These are phyloP conservation scores for Xylaria multiplex DNA, from an alignment of 2,329 filamentous ascomycete genomes.

Conservation along the genomic window DNA sequence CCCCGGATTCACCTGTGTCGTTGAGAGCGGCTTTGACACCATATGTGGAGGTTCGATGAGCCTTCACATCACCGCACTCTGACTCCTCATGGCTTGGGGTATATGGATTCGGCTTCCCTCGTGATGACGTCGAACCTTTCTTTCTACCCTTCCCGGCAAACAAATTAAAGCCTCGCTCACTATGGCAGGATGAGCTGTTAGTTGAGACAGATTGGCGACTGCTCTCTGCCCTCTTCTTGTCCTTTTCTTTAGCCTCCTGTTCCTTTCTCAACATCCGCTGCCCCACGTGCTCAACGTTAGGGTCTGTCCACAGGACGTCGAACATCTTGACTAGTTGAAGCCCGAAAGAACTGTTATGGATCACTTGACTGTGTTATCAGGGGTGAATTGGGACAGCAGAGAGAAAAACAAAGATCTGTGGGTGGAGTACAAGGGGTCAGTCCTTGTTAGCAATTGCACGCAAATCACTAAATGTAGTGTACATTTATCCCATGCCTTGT, in stretches of 20 bases:
- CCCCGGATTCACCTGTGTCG: slow-evolving; percentile 39
- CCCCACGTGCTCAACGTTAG: slow-evolving; percentile 62
- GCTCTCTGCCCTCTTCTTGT: slow-evolving; percentile 47
- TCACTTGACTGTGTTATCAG: background rate
- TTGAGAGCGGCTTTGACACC: slow-evolving; percentile 43
- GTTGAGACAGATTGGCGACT: slow-evolving; percentile 54
- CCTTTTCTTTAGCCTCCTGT: slow-evolving; percentile 51
- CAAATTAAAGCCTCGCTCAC: slow-evolving; percentile 55
- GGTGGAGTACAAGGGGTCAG: slow-evolving; percentile 5
- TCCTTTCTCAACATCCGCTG: slow-evolving; percentile 63
- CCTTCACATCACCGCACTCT: slow-evolving; percentile 28
- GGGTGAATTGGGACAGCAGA: background rate
- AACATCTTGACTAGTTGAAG: slow-evolving; percentile 58
- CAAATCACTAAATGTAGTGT: background rate
- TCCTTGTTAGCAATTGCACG: background rate
- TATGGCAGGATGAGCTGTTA: slow-evolving; percentile 58
- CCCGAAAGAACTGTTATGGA: background rate
- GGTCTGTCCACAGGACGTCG: slow-evolving; percentile 68
- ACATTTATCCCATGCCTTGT: slow-evolving; percentile 24
- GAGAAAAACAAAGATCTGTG: slow-evolving; percentile 3
- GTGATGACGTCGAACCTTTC: slow-evolving; percentile 45
- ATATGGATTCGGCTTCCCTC: slow-evolving; percentile 28
- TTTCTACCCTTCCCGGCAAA: slow-evolving; percentile 55
- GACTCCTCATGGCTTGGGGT: slow-evolving; percentile 15
- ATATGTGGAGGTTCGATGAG: slow-evolving; percentile 40